Conservation (phyloP, 139 green algal species). For the Parachlorella kessleri region DNA sequence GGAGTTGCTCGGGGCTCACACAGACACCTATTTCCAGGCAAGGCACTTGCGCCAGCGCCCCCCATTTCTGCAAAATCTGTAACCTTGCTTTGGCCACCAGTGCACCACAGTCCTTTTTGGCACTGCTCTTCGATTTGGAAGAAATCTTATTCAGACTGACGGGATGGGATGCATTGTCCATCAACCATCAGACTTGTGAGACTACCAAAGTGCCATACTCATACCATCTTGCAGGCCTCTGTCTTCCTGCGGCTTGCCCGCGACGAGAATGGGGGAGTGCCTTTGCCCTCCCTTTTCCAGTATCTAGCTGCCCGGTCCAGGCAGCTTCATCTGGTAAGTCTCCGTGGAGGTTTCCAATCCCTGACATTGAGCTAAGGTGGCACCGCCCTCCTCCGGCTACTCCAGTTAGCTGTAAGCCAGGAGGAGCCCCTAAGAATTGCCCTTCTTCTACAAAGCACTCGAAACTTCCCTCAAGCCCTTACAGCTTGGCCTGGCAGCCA, state of each 20-base stretch:
- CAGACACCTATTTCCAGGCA: conserved; percentile 57
- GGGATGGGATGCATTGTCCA: neutral
- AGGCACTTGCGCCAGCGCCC: neutral
- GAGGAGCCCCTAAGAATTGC: neutral
- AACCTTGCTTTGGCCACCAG: too few species aligned
- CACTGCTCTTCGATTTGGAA: neutral
- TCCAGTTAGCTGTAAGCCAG: neutral
- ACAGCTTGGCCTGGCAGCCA: too few species aligned
- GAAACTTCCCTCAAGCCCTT: neutral
- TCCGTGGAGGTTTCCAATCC: neutral
- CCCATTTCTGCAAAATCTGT: neutral
- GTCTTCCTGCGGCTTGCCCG: conserved; percentile 63
- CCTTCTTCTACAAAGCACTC: neutral
- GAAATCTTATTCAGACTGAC: neutral
- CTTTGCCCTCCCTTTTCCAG: conserved; percentile 49
- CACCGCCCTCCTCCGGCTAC: too few species aligned
- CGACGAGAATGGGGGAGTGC: conserved; percentile 57
- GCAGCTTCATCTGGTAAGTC: conserved; percentile 55
- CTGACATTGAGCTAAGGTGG: neutral
- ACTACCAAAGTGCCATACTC: neutral
- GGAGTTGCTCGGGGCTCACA: conserved; percentile 43
- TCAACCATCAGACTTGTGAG: neutral
- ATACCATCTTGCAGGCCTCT: conserved; percentile 44
- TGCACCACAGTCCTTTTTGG: too few species aligned
- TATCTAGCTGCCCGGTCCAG: conserved; percentile 55